These are phyloP conservation scores for Syncephalis plumigaleata DNA, from an alignment of 371 early-diverging fungal genomes.

Conservation along the genomic window DNA sequence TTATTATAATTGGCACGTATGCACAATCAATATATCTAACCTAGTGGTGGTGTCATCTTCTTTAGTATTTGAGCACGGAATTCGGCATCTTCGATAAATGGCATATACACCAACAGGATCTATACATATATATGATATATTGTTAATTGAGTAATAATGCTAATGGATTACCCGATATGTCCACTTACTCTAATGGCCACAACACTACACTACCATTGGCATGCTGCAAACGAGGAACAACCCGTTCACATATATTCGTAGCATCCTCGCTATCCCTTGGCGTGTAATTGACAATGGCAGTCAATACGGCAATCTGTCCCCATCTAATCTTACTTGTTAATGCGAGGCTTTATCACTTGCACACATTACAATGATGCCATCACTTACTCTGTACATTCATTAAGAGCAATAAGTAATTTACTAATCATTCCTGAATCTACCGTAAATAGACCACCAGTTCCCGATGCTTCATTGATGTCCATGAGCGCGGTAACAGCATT, in stretches of 20 bases:
- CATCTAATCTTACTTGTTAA: too few relatives aligned
- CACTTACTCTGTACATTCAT: constrained; percentile 85
- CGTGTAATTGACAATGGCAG: constrained; percentile 57
- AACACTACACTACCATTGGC: constrained; percentile 85
- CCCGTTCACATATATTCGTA: constrained; percentile 69
- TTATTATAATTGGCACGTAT: too few relatives aligned
- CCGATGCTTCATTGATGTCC: constrained; percentile 75
- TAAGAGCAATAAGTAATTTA: constrained; percentile 74
- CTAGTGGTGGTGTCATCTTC: constrained; percentile 83
- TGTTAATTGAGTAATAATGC: background rate
- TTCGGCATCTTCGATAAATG: constrained; percentile 41
- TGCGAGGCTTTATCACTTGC: background rate
- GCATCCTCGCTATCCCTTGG: constrained; percentile 61
- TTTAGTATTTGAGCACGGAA: constrained; percentile 40
- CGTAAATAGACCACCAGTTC: constrained; percentile 40
- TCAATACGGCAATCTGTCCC: constrained; percentile 90
- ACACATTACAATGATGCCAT: background rate
- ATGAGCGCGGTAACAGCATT: constrained; percentile 79
- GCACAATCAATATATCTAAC: constrained; percentile 24
- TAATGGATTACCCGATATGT: constrained; percentile 2
- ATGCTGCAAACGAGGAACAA: constrained; percentile 81
- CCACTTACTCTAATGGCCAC: constrained; percentile 50
- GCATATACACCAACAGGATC: constrained; percentile 47
- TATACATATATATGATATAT: too few relatives aligned
- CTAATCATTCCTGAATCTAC: constrained; percentile 60